phyloP scores from a whole-genome alignment of 805 yeast species.

The Zygotorulaspora sp. region DNA sequence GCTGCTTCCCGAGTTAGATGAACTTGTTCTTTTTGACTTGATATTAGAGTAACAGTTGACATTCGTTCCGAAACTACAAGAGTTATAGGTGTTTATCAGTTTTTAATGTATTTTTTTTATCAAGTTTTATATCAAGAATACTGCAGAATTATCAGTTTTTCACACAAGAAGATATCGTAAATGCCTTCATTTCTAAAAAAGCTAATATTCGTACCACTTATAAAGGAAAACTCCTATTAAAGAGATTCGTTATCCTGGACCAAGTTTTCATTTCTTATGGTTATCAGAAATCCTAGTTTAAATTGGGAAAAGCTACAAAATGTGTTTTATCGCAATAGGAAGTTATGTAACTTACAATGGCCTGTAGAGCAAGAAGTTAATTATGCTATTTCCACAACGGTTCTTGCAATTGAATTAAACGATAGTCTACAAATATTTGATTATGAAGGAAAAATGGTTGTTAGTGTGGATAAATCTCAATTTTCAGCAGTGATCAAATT shows the following conservation, averaged over 20 bases:
- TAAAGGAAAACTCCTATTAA: too few species aligned
- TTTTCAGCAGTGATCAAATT: conserved; percentile 21
- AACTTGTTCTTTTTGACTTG: conserved; percentile 65
- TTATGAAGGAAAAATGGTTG: conserved; percentile 32
- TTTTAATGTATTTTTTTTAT: too few species aligned
- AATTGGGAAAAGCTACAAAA: conserved; percentile 78
- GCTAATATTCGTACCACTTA: too few species aligned
- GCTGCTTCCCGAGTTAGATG: conserved; percentile 71
- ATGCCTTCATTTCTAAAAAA: too few species aligned
- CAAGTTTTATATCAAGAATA: too few species aligned
- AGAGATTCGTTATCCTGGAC: too few species aligned
- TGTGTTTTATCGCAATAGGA: conserved; percentile 59
- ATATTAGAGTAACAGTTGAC: conserved; percentile 57
- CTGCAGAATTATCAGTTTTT: too few species aligned
- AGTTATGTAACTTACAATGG: conserved; percentile 21
- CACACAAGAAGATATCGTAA: too few species aligned
- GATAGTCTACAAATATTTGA: conserved; percentile 36
- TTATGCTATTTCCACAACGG: conserved; percentile 40
- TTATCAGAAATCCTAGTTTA: conserved; percentile 38
- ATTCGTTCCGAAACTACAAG: conserved; percentile 1
- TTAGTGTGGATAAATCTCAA: conserved; percentile 8
- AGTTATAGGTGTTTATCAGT: too few species aligned
- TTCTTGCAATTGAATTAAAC: conserved; percentile 39
- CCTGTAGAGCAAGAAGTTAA: conserved; percentile 13
- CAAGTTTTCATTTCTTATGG: too few species aligned